These are phyloP conservation scores for Psilocybe subaeruginosa DNA, from an alignment of 768 basidiomycete species.

Conservation along the genomic window DNA sequence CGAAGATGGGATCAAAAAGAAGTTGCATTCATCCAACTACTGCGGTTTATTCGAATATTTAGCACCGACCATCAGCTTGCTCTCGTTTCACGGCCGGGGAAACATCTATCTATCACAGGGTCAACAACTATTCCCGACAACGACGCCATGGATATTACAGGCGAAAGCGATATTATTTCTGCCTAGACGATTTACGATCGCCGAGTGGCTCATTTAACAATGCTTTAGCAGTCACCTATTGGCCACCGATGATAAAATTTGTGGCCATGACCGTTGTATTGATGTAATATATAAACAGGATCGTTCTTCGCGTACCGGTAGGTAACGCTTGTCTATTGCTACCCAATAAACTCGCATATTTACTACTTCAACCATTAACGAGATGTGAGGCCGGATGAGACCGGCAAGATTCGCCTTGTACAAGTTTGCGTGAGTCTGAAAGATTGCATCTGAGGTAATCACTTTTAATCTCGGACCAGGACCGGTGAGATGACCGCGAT, in stretches of 20 bases:
- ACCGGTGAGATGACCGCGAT: background rate
- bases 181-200: background rate
- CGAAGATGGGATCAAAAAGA: constrained; percentile 81
- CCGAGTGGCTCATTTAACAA: background rate
- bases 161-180: background rate
- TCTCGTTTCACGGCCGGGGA: constrained; percentile 63
- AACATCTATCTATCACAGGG: constrained; percentile 43
- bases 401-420: background rate
- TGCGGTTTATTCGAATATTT: constrained; percentile 79
- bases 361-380: background rate
- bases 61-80: constrained; percentile 50
- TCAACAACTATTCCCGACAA: constrained; percentile 9
- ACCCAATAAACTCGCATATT: background rate
- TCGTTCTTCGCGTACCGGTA: background rate
- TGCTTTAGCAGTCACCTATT: background rate
- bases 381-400: background rate
- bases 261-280: no score
- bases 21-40: constrained; percentile 65
- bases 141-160: constrained; percentile 19
- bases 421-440: background rate
- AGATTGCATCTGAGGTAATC: background rate
- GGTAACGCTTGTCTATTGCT: background rate
- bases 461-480: background rate
- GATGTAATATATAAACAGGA: background rate
- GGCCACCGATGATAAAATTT: background rate